A percentile compares a stretch with the other conserved stretches of the same genome.
phyloP scores from a whole-genome alignment of 805 yeast genomes.

The Vanderwaltozyma polyspora region DNA sequence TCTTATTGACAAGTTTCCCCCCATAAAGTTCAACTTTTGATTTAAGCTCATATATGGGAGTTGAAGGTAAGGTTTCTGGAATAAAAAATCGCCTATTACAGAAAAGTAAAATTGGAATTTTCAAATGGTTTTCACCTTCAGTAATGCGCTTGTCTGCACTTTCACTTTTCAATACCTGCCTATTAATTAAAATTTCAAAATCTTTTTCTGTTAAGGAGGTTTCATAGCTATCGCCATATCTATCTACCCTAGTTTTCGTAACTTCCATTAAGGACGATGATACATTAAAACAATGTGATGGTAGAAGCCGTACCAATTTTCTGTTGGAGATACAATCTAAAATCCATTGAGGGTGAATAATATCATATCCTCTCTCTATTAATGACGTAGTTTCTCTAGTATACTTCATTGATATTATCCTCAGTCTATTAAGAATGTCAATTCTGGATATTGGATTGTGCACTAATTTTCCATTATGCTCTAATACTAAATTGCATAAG shows the following conservation, averaged over 20 bases:
- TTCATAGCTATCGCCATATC: constrained; percentile 50
- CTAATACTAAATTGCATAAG: constrained; percentile 30
- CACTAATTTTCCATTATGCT: constrained; percentile 41
- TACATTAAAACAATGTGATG: constrained; percentile 41
- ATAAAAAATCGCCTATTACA: constrained; percentile 28
- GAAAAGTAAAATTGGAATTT: constrained; percentile 28
- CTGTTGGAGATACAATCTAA: constrained; percentile 38
- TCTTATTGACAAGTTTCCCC: constrained; percentile 28
- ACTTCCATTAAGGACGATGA: constrained; percentile 20
- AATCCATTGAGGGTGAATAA: constrained; percentile 63
- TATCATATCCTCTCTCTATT: constrained; percentile 41
- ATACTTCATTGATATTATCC: constrained; percentile 30
- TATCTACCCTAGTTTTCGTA: constrained; percentile 36
- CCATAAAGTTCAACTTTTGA: constrained; percentile 32
- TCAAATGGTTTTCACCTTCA: constrained; percentile 2
- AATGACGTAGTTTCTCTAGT: constrained; percentile 32
- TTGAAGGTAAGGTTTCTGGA: constrained; percentile 6
- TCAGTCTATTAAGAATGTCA: constrained; percentile 6
- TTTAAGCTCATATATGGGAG: constrained; percentile 8
- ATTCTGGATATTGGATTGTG: constrained; percentile 24
- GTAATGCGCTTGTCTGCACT: too few relatives aligned
- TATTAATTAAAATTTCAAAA: constrained; percentile 3
- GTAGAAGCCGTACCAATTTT: constrained; percentile 44
- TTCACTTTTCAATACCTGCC: not conserved
- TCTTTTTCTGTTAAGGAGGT: constrained; percentile 7